These are phyloP conservation scores for Fusarium sp. DNA, from an alignment of 2,329 filamentous ascomycete species.

Conservation along the genomic window DNA sequence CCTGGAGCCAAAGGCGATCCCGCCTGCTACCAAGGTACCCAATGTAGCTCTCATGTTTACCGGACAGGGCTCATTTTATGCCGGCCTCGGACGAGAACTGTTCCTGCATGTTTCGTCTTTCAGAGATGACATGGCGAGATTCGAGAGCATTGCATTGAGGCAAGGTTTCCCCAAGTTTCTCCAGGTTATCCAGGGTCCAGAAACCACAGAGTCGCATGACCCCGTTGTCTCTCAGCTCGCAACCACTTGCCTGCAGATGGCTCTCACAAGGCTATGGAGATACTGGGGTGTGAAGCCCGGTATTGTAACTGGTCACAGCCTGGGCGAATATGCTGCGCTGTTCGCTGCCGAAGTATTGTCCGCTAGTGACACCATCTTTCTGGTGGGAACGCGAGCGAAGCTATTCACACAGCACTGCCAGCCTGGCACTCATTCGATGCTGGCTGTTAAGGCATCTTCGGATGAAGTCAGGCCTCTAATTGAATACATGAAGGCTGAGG, in stretches of 20 bases:
- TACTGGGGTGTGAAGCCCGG: slow-evolving; percentile 58
- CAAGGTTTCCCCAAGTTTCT: slow-evolving; percentile 59
- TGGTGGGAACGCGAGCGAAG: slow-evolving; percentile 72
- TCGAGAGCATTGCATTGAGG: slow-evolving; percentile 51
- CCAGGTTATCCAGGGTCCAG: slow-evolving; percentile 60
- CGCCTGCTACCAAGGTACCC: slow-evolving; percentile 28
- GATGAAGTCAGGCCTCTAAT: slow-evolving; percentile 19
- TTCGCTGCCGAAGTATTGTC: slow-evolving; percentile 73
- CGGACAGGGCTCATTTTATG: slow-evolving; percentile 60
- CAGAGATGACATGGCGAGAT: slow-evolving; percentile 51
- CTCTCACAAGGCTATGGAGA: slow-evolving; percentile 53
- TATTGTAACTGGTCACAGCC: slow-evolving; percentile 64
- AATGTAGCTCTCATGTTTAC: slow-evolving; percentile 62
- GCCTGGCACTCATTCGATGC: slow-evolving; percentile 23
- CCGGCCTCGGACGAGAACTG: slow-evolving; percentile 53
- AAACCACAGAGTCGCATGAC: slow-evolving; percentile 41
- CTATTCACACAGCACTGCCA: slow-evolving; percentile 70
- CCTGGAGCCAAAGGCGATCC: slow-evolving; percentile 36
- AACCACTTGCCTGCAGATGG: slow-evolving; percentile 58
- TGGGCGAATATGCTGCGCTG: slow-evolving; percentile 76
- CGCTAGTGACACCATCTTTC: slow-evolving; percentile 71
- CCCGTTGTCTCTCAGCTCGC: slow-evolving; percentile 56
- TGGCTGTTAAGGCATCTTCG: slow-evolving; percentile 34
- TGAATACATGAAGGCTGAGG: slow-evolving; percentile 60
- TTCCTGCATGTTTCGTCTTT: slow-evolving; percentile 52